A percentile compares a stretch with the other conserved stretches of the same genome.
Conservation (phyloP, 495 filamentous ascomycete genomes). For the Aspergillus bertholletiae region DNA sequence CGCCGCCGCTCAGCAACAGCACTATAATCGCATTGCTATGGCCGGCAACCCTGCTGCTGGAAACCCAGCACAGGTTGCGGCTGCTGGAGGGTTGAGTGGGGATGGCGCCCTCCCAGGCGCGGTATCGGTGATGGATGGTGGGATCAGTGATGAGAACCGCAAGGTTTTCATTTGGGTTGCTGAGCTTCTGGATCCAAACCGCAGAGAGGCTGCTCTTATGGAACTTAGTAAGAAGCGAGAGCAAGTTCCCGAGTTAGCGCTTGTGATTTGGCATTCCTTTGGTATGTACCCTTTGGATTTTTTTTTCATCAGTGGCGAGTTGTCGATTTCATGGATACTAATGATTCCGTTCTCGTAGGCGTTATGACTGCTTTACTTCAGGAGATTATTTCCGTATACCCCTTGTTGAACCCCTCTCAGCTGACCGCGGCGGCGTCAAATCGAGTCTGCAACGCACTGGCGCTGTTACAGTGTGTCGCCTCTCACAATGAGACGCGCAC, state of each 20-base stretch:
- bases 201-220: slow-evolving; percentile 85
- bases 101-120: slow-evolving; percentile 49
- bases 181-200: slow-evolving; percentile 82
- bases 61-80: slow-evolving; percentile 37
- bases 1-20: slow-evolving; percentile 68
- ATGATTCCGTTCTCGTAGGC: slow-evolving; percentile 50
- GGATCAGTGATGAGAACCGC: slow-evolving; percentile 84
- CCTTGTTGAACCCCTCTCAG: slow-evolving; percentile 91
- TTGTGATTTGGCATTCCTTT: slow-evolving; percentile 98
- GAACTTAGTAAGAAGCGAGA: slow-evolving; percentile 99
- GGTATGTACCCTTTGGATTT: slow-evolving; percentile 53
- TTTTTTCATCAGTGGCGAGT: background rate
- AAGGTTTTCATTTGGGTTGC: slow-evolving; percentile 90
- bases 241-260: slow-evolving; percentile 91
- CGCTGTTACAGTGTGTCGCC: slow-evolving; percentile 94
- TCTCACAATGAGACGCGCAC: slow-evolving; percentile 95
- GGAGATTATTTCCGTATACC: slow-evolving; percentile 99
- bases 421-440: slow-evolving; percentile 96
- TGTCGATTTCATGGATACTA: slow-evolving; percentile 12
- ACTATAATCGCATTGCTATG: slow-evolving; percentile 73
- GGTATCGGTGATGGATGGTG: slow-evolving; percentile 50
- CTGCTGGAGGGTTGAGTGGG: slow-evolving; percentile 43
- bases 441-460: slow-evolving; percentile 95
- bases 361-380: slow-evolving; percentile 98
- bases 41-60: slow-evolving; percentile 47